These are phyloP conservation scores for Rhododendron mucronatum DNA, from an alignment of 148 eudicot genomes.

Conservation along the genomic window DNA sequence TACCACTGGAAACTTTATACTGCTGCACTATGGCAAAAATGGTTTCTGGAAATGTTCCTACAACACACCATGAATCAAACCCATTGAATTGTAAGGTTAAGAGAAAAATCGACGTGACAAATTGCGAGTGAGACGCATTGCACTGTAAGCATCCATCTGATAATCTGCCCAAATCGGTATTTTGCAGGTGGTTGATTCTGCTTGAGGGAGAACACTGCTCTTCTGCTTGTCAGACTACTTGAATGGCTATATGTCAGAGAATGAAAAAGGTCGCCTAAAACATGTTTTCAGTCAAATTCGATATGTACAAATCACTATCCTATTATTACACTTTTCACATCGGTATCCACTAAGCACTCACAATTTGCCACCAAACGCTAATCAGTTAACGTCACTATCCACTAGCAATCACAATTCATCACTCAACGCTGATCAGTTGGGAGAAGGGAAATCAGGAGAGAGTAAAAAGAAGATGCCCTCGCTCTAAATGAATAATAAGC, in stretches of 20 bases:
- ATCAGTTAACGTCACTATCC: background rate
- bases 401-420: background rate
- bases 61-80: background rate
- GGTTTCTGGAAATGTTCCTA: background rate
- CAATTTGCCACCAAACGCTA: background rate
- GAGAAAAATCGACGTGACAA: background rate
- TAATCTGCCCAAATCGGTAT: background rate
- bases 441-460: background rate
- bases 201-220: background rate
- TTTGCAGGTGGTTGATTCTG: background rate
- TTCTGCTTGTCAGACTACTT: background rate
- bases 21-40: background rate
- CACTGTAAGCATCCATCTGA: background rate
- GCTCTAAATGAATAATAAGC: background rate
- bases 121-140: background rate
- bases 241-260: slow-evolving; percentile 1
- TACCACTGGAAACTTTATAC: background rate
- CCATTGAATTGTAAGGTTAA: background rate
- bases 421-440: background rate
- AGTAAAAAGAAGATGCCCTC: background rate
- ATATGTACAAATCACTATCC: slow-evolving; percentile 6
- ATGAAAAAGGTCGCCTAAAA: background rate
- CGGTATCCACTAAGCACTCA: background rate
- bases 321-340: background rate
- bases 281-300: background rate